Evolutionary conservation across 805 yeast species (phyloP).

Genomic region (Lipomyces kockii): DNA sequence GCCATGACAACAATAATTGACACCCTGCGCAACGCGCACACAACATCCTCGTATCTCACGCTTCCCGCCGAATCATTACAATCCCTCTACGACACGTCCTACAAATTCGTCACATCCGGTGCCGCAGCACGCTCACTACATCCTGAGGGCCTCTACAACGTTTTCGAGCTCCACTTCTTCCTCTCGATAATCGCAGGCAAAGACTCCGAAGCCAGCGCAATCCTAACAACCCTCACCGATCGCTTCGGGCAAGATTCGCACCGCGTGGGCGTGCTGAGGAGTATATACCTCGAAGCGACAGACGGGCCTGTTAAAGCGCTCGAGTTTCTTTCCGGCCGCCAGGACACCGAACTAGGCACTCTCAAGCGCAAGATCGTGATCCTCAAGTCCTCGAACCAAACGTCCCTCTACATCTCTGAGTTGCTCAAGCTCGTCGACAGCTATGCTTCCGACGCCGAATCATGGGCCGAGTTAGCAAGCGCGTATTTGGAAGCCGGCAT

Average conservation of each 20-base stretch:
- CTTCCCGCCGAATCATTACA: conserved; percentile 15
- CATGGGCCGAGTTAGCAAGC: conserved; percentile 78
- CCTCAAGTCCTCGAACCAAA: conserved; percentile 41
- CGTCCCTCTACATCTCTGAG: conserved; percentile 55
- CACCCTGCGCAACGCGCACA: conserved; percentile 17
- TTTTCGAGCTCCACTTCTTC: conserved; percentile 75
- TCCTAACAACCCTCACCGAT: conserved; percentile 69
- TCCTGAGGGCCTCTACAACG: conserved; percentile 54
- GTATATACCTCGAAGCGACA: conserved; percentile 62
- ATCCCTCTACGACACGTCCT: conserved; percentile 19
- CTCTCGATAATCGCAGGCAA: conserved; percentile 63
- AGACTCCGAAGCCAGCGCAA: conserved; percentile 71
- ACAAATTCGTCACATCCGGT: conserved; percentile 39
- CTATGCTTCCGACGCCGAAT: conserved; percentile 74
- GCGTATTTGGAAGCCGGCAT: conserved; percentile 65
- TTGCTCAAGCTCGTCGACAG: conserved; percentile 61
- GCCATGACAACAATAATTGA: conserved; percentile 26
- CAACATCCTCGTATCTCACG: conserved; percentile 25
- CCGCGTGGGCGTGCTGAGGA: conserved; percentile 59
- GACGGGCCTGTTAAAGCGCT: conserved; percentile 50
- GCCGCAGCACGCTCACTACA: conserved; percentile 40
- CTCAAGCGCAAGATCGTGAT: conserved; percentile 45
- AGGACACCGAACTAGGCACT: conserved; percentile 39
- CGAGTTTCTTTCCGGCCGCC: conserved; percentile 46
- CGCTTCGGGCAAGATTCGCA: conserved; percentile 63